phyloP scores from a whole-genome alignment of 306 rosid species.

The Luffa aegyptiaca region DNA sequence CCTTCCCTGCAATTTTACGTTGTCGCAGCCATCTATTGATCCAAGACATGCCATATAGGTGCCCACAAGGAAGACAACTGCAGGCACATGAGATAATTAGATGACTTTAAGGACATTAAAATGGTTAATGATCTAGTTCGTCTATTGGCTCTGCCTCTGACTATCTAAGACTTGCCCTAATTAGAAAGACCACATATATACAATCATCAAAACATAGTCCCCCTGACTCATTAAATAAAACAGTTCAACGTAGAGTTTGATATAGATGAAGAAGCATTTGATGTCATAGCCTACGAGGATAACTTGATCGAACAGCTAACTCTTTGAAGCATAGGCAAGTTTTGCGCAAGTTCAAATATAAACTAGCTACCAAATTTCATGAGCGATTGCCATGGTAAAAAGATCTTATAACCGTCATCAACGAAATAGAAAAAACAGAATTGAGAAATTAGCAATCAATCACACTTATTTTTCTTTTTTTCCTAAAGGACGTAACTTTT shows the following conservation, averaged over 20 bases:
- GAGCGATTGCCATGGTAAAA: neutral
- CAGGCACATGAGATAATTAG: conserved; percentile 6
- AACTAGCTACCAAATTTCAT: neutral
- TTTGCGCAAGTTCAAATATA: neutral
- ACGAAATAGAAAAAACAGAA: neutral
- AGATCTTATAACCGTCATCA: neutral
- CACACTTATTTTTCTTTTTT: neutral
- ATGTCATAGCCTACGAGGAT: neutral
- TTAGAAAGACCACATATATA: neutral
- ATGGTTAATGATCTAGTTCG: neutral
- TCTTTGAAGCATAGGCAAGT: neutral
- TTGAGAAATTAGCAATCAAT: neutral
- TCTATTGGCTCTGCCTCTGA: neutral
- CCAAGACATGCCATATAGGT: conserved; percentile 81
- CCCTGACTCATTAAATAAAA: neutral
- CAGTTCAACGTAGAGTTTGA: neutral
- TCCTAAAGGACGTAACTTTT: neutral
- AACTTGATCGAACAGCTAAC: neutral
- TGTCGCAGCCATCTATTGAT: conserved; percentile 64
- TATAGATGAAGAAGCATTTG: neutral
- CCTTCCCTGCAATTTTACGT: conserved; percentile 50
- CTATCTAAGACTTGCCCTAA: neutral
- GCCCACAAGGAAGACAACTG: conserved; percentile 97
- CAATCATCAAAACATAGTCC: neutral
- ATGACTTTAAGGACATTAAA: neutral